These are phyloP conservation scores for Suhomyces sp. DNA, from an alignment of 805 yeast species.

Conservation along the genomic window DNA sequence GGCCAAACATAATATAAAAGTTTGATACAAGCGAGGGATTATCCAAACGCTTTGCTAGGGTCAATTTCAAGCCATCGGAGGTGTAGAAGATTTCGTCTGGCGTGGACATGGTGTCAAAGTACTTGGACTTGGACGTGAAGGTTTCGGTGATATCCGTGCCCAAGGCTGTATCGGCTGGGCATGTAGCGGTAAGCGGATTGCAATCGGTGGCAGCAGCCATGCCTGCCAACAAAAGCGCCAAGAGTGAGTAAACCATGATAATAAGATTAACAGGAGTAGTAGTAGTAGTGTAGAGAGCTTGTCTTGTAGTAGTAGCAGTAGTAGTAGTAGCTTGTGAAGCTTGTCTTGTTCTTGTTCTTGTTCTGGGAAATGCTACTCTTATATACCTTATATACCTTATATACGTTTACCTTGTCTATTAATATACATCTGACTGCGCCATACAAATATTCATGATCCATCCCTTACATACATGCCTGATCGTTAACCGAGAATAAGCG, in stretches of 20 bases:
- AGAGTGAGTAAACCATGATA: conserved; percentile 6
- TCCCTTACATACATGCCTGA: neutral
- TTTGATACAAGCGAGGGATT: conserved; percentile 14
- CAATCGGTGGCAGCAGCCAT: conserved; percentile 14
- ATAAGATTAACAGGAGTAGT: too few relatives aligned
- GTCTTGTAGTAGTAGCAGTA: too few relatives aligned
- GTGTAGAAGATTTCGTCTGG: conserved; percentile 28
- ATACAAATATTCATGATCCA: neutral
- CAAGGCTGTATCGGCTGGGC: conserved; percentile 53
- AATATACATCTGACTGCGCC: neutral
- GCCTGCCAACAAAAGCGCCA: neutral
- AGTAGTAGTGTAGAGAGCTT: too few relatives aligned
- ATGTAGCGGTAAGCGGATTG: conserved; percentile 24
- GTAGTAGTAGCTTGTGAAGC: too few relatives aligned
- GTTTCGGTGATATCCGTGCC: conserved; percentile 52
- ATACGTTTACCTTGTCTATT: neutral
- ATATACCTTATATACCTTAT: too few relatives aligned
- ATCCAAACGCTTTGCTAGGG: conserved; percentile 12
- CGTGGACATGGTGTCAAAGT: conserved; percentile 41
- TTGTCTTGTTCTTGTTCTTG: too few relatives aligned
- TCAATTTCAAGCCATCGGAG: conserved; percentile 11
- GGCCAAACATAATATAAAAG: conserved; percentile 17
- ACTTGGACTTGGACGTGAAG: conserved; percentile 46
- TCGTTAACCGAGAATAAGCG: neutral
- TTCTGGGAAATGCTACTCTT: neutral